phyloP scores from a whole-genome alignment of 2,329 filamentous ascomycete species.

The Scytalidium sp. region DNA sequence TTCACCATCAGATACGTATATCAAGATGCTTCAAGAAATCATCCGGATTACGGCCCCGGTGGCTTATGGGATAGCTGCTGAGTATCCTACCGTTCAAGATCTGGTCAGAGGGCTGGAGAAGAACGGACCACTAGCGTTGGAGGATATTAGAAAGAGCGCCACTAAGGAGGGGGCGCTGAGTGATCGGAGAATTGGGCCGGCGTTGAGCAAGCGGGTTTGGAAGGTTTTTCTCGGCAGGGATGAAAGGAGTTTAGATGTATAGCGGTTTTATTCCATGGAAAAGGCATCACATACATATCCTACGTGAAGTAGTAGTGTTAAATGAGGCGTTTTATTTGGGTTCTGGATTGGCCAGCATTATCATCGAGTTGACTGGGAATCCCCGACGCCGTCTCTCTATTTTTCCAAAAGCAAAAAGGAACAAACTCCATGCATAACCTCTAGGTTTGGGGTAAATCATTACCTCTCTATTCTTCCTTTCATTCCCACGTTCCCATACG shows the following conservation, averaged over 20 bases:
- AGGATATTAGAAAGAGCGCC: constrained; percentile 54
- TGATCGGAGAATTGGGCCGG: constrained; percentile 53
- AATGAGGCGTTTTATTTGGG: too few species aligned
- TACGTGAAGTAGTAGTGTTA: too few species aligned
- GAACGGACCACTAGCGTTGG: constrained; percentile 58
- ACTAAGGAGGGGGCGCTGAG: constrained; percentile 55
- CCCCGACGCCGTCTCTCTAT: too few species aligned
- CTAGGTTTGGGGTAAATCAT: too few species aligned
- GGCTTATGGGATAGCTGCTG: constrained; percentile 63
- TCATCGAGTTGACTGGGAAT: too few species aligned
- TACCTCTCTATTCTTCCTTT: constrained; percentile 23
- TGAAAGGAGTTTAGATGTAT: constrained; percentile 36
- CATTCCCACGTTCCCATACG: constrained; percentile 28
- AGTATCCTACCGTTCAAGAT: constrained; percentile 55
- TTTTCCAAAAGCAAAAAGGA: too few species aligned
- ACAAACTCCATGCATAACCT: too few species aligned
- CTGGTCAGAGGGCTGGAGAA: constrained; percentile 57
- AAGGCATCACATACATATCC: too few species aligned
- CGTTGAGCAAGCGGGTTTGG: constrained; percentile 55
- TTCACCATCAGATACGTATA: constrained; percentile 62
- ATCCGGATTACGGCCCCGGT: constrained; percentile 68
- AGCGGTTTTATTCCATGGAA: neutral
- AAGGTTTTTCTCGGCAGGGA: constrained; percentile 59
- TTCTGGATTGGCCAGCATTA: too few species aligned
- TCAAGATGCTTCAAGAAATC: constrained; percentile 75